A percentile compares a stretch with the other conserved stretches of the same genome.
Evolutionary conservation across 306 rosid genomes (phyloP).

Genomic region (Dalbergia cochinchinensis): DNA sequence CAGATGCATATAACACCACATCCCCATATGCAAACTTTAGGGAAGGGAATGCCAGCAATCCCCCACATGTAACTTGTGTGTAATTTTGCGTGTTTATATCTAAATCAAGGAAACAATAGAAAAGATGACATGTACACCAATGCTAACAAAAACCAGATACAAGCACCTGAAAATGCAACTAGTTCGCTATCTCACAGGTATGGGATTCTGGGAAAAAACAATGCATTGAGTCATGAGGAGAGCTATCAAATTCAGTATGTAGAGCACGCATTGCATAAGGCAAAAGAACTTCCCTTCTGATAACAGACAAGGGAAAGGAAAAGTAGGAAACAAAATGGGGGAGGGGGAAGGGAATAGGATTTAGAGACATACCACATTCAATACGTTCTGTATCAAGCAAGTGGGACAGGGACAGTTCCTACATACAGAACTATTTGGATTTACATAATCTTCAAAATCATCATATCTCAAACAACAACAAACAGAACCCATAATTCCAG

Average conservation of each 20-base stretch:
- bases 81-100: conserved; percentile 14
- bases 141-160: conserved; percentile 20
- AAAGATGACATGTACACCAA: conserved; percentile 30
- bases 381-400: conserved; percentile 77
- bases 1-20: conserved; percentile 16
- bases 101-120: conserved; percentile 16
- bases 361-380: conserved; percentile 69
- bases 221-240: not conserved
- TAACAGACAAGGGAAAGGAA: conserved; percentile 17
- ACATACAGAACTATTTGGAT: conserved; percentile 77
- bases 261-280: not conserved
- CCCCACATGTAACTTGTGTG: not conserved
- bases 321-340: conserved; percentile 3
- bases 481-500: conserved; percentile 90
- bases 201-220: conserved; percentile 3
- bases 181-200: conserved; percentile 13
- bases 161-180: conserved; percentile 18
- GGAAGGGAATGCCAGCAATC: conserved; percentile 33
- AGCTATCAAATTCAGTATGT: conserved; percentile 22
- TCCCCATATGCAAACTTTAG: not conserved
- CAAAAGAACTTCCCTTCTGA: not conserved
- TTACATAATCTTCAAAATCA: conserved; percentile 80
- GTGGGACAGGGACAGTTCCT: conserved; percentile 84
- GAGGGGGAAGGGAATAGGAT: conserved; percentile 14
- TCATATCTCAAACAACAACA: conserved; percentile 84